A percentile compares a stretch with the other conserved stretches of the same genome.
Conservation (phyloP, 352 stramenopile genomes). For the Globisporangium splendens region DNA sequence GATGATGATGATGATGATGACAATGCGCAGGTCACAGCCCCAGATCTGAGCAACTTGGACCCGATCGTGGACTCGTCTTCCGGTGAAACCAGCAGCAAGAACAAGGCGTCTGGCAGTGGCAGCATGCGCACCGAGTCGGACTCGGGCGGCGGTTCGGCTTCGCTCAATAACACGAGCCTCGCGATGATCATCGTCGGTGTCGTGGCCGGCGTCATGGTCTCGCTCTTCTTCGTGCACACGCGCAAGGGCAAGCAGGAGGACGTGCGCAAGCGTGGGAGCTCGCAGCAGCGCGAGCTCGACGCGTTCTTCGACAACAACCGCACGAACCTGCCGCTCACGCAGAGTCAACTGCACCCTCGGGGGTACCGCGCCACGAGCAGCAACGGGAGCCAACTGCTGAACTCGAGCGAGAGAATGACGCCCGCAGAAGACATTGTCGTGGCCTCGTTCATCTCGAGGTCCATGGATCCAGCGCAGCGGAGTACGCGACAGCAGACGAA, state of each 20-base stretch:
- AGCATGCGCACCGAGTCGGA: constrained; percentile 19
- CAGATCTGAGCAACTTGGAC: constrained; percentile 26
- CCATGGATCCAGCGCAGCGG: background rate
- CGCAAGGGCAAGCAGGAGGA: constrained; percentile 13
- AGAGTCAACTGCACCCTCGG: no score
- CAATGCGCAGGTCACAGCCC: constrained; percentile 11
- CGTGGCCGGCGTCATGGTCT: constrained; percentile 40
- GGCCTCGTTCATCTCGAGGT: constrained; percentile 14
- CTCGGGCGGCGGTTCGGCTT: constrained; percentile 11
- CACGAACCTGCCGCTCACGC: constrained; percentile 76
- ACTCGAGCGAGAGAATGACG: constrained; percentile 29
- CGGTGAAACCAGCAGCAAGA: constrained; percentile 1
- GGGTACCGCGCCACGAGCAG: constrained; percentile 1
- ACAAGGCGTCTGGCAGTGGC: constrained; percentile 11
- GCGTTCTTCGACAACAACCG: constrained; percentile 87
- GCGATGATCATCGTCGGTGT: constrained; percentile 40
- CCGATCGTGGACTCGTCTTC: constrained; percentile 23
- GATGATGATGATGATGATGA: constrained; percentile 12
- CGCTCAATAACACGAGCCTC: constrained; percentile 34
- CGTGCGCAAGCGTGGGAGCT: constrained; percentile 19
- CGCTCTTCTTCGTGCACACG: constrained; percentile 56
- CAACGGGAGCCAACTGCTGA: constrained; percentile 4
- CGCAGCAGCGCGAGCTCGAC: constrained; percentile 76
- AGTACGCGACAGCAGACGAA: constrained; percentile 9
- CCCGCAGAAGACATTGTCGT: constrained; percentile 32